Base-by-base conservation (phyloP, 2,329 filamentous ascomycete genomes). In the Talaromyces funiculosus region DNA sequence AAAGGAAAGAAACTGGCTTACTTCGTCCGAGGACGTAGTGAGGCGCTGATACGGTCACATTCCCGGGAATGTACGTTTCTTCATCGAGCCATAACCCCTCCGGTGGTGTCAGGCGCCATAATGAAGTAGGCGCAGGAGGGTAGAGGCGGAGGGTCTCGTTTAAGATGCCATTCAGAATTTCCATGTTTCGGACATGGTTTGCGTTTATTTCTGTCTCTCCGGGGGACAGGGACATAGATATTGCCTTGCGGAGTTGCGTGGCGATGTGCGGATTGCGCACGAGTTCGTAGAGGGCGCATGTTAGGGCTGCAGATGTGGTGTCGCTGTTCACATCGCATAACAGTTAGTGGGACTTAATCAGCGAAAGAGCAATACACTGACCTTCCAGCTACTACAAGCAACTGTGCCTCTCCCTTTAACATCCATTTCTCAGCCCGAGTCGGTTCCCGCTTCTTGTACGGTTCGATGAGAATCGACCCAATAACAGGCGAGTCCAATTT, bases 61-160 rank as follows among this genome's bases (percentile, higher is more conserved):
- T 58, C 18, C 61, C 69, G 1, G 72, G 72, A 0, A 76, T 63
- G 54, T 67, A 70, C 24, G 68, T 62, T 35, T 71, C 69, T 60
- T 69, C 70, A 16, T 53, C 57, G 24, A 79, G 70, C n/a, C 67
- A 66, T 10, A 69, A 63, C 12, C 77, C 77, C 8, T 70, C 72
- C 6, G 67, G 54, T 2, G 77, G 77, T 0, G 72, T 70, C 0
- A 74, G 67, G 4, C 77, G 68, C 22, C 72, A 72, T 6, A 80
- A 64, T 7, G 66, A 67, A 42, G 76, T 67, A 1, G 78, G 77
- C 0, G 75, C 71, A 0, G 77, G 73, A 3, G 77, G 77, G 63
- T 79, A 75, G 16, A 73, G 67, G 3, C 78, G 71, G 5, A 79
- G 65, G 0, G 75, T 69, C 63, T 80, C 77, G 57, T 76, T 73